A percentile compares a stretch with the other conserved stretches of the same genome.
Conservation (phyloP, 768 basidiomycete genomes). For the Strobilomyces confusus region DNA sequence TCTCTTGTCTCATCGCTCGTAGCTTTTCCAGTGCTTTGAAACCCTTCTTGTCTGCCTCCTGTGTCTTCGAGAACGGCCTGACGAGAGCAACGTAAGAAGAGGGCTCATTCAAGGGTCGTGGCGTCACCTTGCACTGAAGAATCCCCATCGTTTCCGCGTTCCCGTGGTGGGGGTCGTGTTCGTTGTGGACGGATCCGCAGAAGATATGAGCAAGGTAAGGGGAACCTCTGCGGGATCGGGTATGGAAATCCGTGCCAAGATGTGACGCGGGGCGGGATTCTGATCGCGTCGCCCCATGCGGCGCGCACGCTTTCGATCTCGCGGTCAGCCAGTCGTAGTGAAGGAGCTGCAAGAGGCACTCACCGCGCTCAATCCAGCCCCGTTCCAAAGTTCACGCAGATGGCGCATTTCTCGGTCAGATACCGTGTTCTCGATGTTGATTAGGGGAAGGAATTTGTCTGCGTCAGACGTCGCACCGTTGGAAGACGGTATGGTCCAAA, state of each 20-base stretch:
- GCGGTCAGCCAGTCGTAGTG: neutral
- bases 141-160: constrained; percentile 14
- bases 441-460: constrained; percentile 13
- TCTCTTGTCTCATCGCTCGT: constrained; percentile 12
- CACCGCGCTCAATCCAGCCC: constrained; percentile 21
- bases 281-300: constrained; percentile 16
- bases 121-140: constrained; percentile 21
- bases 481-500: neutral
- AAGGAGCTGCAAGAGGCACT: neutral
- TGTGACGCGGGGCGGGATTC: neutral
- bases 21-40: constrained; percentile 4
- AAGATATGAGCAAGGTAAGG: neutral
- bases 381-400: constrained; percentile 27
- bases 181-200: constrained; percentile 1
- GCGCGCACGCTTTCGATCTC: constrained; percentile 20
- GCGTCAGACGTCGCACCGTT: neutral
- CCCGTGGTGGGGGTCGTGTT: neutral
- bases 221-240: constrained; percentile 2
- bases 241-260: constrained; percentile 13
- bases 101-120: neutral
- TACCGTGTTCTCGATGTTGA: constrained; percentile 16
- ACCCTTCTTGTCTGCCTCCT: constrained; percentile 6
- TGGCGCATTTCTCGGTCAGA: constrained; percentile 17
- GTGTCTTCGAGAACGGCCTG: constrained; percentile 14
- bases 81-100: neutral